Conservation (phyloP, 2,329 filamentous ascomycete genomes). For the Orbilia blumenaviensis region DNA sequence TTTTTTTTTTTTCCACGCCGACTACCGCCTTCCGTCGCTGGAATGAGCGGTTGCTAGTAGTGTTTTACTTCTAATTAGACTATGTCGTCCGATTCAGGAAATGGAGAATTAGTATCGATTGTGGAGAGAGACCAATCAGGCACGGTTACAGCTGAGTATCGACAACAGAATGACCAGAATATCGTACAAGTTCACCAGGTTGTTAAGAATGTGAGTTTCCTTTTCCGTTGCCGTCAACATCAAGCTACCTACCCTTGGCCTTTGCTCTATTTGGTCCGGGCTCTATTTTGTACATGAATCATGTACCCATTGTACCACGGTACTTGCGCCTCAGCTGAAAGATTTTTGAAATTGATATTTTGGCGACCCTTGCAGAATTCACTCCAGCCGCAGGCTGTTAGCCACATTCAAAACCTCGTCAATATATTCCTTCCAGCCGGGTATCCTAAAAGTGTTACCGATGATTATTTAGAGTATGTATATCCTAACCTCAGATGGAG, state of each 20-base stretch:
- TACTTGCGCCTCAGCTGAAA: conserved; percentile 33
- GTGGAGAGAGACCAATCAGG: conserved; percentile 50
- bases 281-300: not conserved
- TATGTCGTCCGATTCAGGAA: conserved; percentile 29
- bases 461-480: conserved; percentile 81
- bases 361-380: conserved; percentile 35
- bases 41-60: not conserved
- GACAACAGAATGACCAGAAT: conserved; percentile 17
- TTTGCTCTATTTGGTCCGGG: not conserved
- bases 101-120: conserved; percentile 10
- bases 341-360: conserved; percentile 1
- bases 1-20: no score
- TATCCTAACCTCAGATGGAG: conserved; percentile 50
- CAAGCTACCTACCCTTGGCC: not conserved
- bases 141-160: conserved; percentile 45
- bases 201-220: conserved; percentile 21
- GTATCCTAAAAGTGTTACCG: conserved; percentile 85
- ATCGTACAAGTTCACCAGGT: conserved; percentile 39
- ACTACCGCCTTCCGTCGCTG: not conserved
- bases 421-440: conserved; percentile 85
- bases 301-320: not conserved
- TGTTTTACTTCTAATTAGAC: not conserved
- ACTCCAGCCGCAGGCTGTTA: conserved; percentile 46
- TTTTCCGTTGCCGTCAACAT: not conserved
- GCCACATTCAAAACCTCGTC: conserved; percentile 61